A percentile compares a stretch with the other conserved stretches of the same genome.
Conservation (phyloP, 2,329 filamentous ascomycete genomes). For the Colletotrichum magnum region DNA sequence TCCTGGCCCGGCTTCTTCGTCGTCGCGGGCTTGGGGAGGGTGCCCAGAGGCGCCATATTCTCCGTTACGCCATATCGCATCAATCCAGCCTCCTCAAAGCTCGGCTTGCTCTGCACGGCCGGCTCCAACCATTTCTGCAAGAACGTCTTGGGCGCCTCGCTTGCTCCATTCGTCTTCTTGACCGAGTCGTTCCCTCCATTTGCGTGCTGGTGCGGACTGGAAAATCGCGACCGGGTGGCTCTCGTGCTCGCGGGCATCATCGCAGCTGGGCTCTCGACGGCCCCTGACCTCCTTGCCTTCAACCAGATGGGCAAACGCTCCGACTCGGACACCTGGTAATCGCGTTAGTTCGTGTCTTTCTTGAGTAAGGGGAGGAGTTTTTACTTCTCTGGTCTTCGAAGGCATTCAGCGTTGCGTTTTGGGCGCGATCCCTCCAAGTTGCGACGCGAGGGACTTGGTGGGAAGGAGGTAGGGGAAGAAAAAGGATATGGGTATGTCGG, state of each 20-base stretch:
- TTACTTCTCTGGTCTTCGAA: conserved; percentile 44
- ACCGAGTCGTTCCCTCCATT: conserved; percentile 42
- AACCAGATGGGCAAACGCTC: conserved; percentile 36
- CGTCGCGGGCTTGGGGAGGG: conserved; percentile 73
- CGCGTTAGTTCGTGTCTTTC: conserved; percentile 36
- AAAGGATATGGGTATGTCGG: conserved; percentile 39
- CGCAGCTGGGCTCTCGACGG: conserved; percentile 37
- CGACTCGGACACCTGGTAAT: conserved; percentile 27
- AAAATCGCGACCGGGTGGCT: conserved; percentile 69
- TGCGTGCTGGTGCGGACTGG: conserved; percentile 63
- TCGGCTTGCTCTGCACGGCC: conserved; percentile 72
- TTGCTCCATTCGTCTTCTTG: conserved; percentile 47
- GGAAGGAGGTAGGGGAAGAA: conserved; percentile 38
- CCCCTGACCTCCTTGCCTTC: conserved; percentile 42
- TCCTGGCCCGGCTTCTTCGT: conserved; percentile 54
- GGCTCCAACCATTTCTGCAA: conserved; percentile 73
- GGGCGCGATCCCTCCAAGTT: conserved; percentile 44
- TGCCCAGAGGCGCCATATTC: conserved; percentile 86
- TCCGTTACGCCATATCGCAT: conserved; percentile 82
- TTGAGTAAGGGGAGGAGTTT: neutral
- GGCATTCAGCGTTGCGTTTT: conserved; percentile 41
- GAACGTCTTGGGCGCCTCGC: conserved; percentile 60
- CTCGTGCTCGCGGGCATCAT: conserved; percentile 62
- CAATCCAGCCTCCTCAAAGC: conserved; percentile 84
- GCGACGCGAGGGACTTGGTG: conserved; percentile 45